phyloP scores from a whole-genome alignment of 306 rosid genomes.

The Fagus sylvatica region DNA sequence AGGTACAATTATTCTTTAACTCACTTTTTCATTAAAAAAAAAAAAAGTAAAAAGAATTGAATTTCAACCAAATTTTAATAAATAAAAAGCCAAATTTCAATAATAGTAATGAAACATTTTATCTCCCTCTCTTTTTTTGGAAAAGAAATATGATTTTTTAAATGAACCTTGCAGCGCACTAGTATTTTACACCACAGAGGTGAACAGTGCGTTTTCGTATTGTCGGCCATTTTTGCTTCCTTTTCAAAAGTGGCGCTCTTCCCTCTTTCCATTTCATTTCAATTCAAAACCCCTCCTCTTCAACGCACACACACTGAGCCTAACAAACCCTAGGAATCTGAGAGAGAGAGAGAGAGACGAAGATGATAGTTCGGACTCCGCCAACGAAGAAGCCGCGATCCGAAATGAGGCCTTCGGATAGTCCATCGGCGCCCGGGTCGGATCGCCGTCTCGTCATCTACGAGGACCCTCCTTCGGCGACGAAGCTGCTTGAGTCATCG shows the following conservation, averaged over 20 bases:
- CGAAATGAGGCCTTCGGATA: conserved; percentile 25
- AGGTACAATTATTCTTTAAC: too few relatives aligned
- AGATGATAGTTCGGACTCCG: conserved; percentile 80
- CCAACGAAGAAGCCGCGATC: conserved; percentile 72
- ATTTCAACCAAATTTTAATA: too few relatives aligned
- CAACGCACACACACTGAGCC: too few relatives aligned
- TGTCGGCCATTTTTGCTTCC: not conserved
- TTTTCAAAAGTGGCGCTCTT: conserved; percentile 26
- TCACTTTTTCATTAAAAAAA: too few relatives aligned
- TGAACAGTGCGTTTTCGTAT: too few relatives aligned
- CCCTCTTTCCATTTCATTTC: not conserved
- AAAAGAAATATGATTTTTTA: too few relatives aligned
- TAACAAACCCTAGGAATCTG: not conserved
- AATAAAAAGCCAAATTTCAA: too few relatives aligned
- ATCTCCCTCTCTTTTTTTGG: too few relatives aligned
- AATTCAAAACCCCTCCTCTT: not conserved
- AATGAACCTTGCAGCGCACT: too few relatives aligned
- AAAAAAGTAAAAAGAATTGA: too few relatives aligned
- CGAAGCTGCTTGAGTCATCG: conserved; percentile 21
- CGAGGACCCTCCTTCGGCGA: conserved; percentile 56
- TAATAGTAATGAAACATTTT: too few relatives aligned
- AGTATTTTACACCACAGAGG: too few relatives aligned
- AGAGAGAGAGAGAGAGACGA: conserved; percentile 15
- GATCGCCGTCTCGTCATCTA: conserved; percentile 66
- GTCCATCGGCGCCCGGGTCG: conserved; percentile 21